phyloP scores from a whole-genome alignment of 371 early-diverging fungal genomes.

The Mucor plumbeus region DNA sequence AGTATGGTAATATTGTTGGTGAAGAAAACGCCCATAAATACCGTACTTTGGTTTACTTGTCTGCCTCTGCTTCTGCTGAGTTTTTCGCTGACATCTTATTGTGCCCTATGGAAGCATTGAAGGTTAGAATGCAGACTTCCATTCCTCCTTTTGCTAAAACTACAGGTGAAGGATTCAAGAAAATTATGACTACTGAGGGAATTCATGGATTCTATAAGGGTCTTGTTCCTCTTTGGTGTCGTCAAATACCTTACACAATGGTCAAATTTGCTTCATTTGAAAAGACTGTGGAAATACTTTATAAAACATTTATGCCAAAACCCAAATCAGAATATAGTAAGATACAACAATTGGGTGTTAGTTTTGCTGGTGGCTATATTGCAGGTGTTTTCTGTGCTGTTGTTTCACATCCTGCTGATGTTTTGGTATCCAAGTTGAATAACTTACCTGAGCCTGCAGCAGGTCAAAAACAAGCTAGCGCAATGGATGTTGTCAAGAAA shows the following conservation, averaged over 20 bases:
- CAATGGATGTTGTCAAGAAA: conserved; percentile 60
- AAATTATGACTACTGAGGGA: conserved; percentile 67
- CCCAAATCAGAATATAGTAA: conserved; percentile 81
- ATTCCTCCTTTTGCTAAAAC: conserved; percentile 70
- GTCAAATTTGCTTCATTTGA: conserved; percentile 95
- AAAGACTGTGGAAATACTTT: conserved; percentile 76
- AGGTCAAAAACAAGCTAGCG: conserved; percentile 59
- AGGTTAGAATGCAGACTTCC: conserved; percentile 82
- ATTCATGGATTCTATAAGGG: conserved; percentile 76
- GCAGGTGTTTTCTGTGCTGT: conserved; percentile 94
- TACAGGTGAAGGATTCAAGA: conserved; percentile 68
- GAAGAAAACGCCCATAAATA: conserved; percentile 77
- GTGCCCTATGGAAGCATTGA: conserved; percentile 85
- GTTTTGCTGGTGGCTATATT: conserved; percentile 87
- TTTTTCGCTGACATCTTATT: conserved; percentile 85
- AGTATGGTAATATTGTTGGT: conserved; percentile 68
- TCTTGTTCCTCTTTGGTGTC: conserved; percentile 78
- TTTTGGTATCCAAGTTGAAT: conserved; percentile 90
- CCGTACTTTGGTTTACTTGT: conserved; percentile 77
- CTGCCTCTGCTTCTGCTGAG: conserved; percentile 87
- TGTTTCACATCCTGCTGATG: conserved; percentile 96
- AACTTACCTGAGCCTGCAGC: conserved; percentile 68
- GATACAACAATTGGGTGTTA: conserved; percentile 78
- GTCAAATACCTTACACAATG: conserved; percentile 95
- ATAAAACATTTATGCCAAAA: conserved; percentile 69